A percentile compares a stretch with the other conserved stretches of the same genome.
Evolutionary conservation across 306 rosid genomes (phyloP).

Genomic region (Vicia villosa): DNA sequence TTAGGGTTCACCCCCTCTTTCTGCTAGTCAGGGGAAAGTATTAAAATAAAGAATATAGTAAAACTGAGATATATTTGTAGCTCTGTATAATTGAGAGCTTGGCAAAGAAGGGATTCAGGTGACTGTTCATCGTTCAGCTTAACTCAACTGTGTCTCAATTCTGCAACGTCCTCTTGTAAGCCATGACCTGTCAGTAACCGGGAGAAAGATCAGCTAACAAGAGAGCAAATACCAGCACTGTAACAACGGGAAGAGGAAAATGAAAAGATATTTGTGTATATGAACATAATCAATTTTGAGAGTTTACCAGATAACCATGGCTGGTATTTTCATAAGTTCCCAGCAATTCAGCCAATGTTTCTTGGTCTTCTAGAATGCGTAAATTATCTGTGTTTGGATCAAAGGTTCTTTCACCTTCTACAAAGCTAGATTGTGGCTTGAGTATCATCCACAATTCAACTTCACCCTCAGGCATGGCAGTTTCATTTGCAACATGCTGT

Average conservation of each 20-base stretch:
- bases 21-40: slow-evolving; percentile 9
- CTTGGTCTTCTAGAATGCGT: slow-evolving; percentile 48
- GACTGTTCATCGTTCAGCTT: slow-evolving; percentile 28
- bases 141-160: slow-evolving; percentile 30
- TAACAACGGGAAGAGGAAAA: slow-evolving; percentile 10
- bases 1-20: slow-evolving; percentile 16
- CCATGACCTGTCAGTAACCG: slow-evolving; percentile 54
- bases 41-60: neutral
- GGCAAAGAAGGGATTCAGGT: slow-evolving; percentile 17
- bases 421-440: slow-evolving; percentile 39
- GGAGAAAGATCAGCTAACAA: neutral
- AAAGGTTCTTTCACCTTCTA: slow-evolving; percentile 31
- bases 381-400: slow-evolving; percentile 51
- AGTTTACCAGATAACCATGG: slow-evolving; percentile 64
- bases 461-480: slow-evolving; percentile 43
- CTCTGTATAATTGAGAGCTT: slow-evolving; percentile 24
- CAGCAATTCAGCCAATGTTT: slow-evolving; percentile 59
- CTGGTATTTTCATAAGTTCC: slow-evolving; percentile 19
- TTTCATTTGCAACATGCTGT: slow-evolving; percentile 63
- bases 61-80: slow-evolving; percentile 28
- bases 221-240: neutral
- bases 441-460: slow-evolving; percentile 58
- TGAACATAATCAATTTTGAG: slow-evolving; percentile 8
- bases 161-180: slow-evolving; percentile 58
- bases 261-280: neutral